Evolutionary conservation across 2,329 filamentous ascomycete genomes (phyloP), one percentile per base, ranked within the genome.

Genomic region (Fusarium papillatum): DNA sequence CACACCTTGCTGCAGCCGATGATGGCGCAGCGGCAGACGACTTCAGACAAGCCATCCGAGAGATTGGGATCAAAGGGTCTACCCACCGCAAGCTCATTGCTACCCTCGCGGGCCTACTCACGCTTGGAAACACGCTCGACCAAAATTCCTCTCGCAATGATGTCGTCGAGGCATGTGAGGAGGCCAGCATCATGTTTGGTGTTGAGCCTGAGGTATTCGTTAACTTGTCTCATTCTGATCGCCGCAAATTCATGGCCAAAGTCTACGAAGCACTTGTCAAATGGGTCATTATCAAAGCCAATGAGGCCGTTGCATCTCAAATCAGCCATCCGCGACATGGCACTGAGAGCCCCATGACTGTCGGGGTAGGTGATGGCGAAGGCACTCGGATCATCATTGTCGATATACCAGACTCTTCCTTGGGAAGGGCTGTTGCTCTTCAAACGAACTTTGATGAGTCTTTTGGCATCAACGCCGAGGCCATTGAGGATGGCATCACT

Each of bases 211-310:
- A 98, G 50, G 89, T 96, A 2, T 90, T 99, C 9, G 86, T 93
- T 48, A 90, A 90, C 64, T 93, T 96, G 79, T 95, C 95, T 83
- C 94, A 92, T 70, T 97, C 95, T 70, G 97, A 98, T 70, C 92
- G 97, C 10, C 91, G 93, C 79, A 92, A 94, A 3, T 87, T 98
- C 46, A 94, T 98, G 71, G 93, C 92, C 17, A 96, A 95, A 3
- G 88, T 98, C 19, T 99, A 99, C 80, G 97, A 99, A 84, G 93
- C 96, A 14, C 87, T 98, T 31, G 95, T 99, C 0, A 97, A 98
- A 82, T 98, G 95, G 94, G 94, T 99, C 19, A 93, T 99, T 71
- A 87, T 89, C 68, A 97, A 96, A 81, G 96, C 96, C 68, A 99
- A 99, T 79, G 90, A 93, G 41, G 91, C 96, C 14, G 98, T 99